phyloP scores from a whole-genome alignment of 768 basidiomycete genomes.

The Leccinellum albellum region DNA sequence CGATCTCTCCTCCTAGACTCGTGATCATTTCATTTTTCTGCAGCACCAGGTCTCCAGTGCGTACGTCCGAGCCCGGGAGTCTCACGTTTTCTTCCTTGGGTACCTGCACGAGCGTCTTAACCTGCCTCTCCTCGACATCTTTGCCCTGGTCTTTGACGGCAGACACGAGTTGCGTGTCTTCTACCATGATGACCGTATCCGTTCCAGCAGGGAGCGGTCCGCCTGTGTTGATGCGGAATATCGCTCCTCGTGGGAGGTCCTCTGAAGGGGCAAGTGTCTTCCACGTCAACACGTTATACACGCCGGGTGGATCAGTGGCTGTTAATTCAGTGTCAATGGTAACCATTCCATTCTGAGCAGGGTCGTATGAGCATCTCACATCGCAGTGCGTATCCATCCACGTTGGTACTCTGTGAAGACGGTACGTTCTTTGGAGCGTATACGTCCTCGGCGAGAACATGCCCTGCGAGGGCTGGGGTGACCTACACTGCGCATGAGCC shows the following conservation, averaged over 20 bases:
- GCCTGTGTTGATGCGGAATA: conserved; percentile 79
- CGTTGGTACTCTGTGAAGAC: conserved; percentile 64
- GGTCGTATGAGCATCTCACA: conserved; percentile 39
- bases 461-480: conserved; percentile 52
- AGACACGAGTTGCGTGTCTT: conserved; percentile 78
- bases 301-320: conserved; percentile 64
- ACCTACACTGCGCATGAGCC: conserved; percentile 43
- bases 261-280: conserved; percentile 33
- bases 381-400: conserved; percentile 83
- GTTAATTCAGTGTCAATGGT: background rate
- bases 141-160: conserved; percentile 38
- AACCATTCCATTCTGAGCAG: background rate
- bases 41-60: conserved; percentile 62
- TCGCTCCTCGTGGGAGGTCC: conserved; percentile 41
- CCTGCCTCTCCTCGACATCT: conserved; percentile 62
- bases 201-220: conserved; percentile 71
- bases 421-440: conserved; percentile 65
- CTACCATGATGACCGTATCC: conserved; percentile 88
- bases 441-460: conserved; percentile 75
- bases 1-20: conserved; percentile 76
- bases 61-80: conserved; percentile 69
- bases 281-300: conserved; percentile 65
- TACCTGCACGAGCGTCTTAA: conserved; percentile 63
- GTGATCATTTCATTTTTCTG: conserved; percentile 57
- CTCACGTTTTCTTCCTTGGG: conserved; percentile 69